Percentiles rank a stretch among this genome's conserved stretches.
phyloP scores from a whole-genome alignment of 2,329 filamentous ascomycete species.

The Cladorrhinum sp. region DNA sequence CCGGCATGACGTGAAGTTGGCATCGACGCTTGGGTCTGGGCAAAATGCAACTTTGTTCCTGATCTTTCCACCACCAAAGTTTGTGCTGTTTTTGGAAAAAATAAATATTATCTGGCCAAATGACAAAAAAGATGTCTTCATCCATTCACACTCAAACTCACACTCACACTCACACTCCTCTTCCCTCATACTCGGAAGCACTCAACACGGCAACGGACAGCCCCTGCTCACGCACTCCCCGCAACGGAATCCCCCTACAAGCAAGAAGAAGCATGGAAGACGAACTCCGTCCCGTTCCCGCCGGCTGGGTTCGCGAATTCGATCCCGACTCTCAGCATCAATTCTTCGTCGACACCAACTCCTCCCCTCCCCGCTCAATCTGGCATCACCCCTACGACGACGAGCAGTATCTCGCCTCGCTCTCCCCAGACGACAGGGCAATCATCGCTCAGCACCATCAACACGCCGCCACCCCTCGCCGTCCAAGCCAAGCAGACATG shows the following conservation, averaged over 20 bases:
- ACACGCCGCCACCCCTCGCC: slow-evolving; percentile 30
- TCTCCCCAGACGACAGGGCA: slow-evolving; percentile 44
- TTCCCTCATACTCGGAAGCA: background rate
- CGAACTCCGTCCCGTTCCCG: slow-evolving; percentile 50
- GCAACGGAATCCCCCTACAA: slow-evolving; percentile 47
- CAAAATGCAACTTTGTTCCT: too few relatives aligned
- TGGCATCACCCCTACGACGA: slow-evolving; percentile 63
- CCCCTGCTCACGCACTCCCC: slow-evolving; percentile 8
- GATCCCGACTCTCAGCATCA: slow-evolving; percentile 53
- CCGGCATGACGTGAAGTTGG: background rate
- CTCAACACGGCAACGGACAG: background rate
- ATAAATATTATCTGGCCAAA: background rate
- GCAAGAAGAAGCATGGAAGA: slow-evolving; percentile 60
- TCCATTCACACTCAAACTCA: background rate
- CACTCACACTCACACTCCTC: background rate
- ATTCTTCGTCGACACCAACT: slow-evolving; percentile 60
- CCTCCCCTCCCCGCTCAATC: slow-evolving; percentile 53
- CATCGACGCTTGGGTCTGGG: too few relatives aligned
- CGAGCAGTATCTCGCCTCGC: slow-evolving; percentile 47
- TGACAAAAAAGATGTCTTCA: background rate
- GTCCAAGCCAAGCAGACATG: slow-evolving; percentile 38
- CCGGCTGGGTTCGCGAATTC: slow-evolving; percentile 56
- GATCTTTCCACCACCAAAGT: too few relatives aligned
- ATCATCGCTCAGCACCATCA: slow-evolving; percentile 26
- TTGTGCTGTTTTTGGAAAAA: too few relatives aligned